Percentiles rank a stretch among this genome's conserved stretches.
Evolutionary conservation across 2,329 filamentous ascomycete genomes (phyloP).

Genomic region (Tympanopsis confertula): DNA sequence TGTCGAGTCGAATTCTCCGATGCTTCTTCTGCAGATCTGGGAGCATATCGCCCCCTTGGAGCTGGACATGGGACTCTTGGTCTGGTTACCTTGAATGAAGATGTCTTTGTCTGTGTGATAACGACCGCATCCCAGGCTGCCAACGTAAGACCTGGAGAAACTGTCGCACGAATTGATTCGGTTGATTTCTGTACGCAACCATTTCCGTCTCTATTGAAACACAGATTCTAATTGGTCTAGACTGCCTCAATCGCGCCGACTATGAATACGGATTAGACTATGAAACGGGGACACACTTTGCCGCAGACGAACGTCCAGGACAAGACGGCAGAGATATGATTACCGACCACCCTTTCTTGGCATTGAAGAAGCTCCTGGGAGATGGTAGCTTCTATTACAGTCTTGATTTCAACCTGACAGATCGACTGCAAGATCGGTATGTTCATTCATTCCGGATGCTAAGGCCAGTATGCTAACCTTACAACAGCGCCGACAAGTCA

Average conservation of each 20-base stretch:
- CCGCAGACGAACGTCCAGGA: conserved; percentile 21
- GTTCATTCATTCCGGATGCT: background rate
- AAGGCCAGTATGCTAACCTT: background rate
- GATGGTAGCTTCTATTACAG: conserved; percentile 97
- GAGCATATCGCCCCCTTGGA: conserved; percentile 61
- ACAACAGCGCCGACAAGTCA: conserved; percentile 1
- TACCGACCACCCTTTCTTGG: conserved; percentile 78
- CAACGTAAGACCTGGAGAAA: conserved; percentile 75
- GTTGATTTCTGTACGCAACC: conserved; percentile 92
- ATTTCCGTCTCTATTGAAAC: conserved; percentile 50
- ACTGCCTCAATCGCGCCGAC: conserved; percentile 10
- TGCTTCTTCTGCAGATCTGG: conserved; percentile 60
- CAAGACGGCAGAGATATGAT: conserved; percentile 57
- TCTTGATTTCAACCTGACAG: conserved; percentile 93
- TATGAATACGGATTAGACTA: background rate
- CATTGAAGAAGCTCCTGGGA: conserved; percentile 80
- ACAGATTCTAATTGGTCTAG: conserved; percentile 34
- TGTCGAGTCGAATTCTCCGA: conserved; percentile 68
- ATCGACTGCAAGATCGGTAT: conserved; percentile 77
- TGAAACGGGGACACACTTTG: background rate
- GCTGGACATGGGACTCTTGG: conserved; percentile 79
- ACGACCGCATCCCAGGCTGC: conserved; percentile 70
- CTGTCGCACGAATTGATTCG: conserved; percentile 71
- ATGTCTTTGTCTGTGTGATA: conserved; percentile 86
- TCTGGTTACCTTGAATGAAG: conserved; percentile 68